phyloP scores from a whole-genome alignment of 495 filamentous ascomycete species.

The Hypoxylon rickii region DNA sequence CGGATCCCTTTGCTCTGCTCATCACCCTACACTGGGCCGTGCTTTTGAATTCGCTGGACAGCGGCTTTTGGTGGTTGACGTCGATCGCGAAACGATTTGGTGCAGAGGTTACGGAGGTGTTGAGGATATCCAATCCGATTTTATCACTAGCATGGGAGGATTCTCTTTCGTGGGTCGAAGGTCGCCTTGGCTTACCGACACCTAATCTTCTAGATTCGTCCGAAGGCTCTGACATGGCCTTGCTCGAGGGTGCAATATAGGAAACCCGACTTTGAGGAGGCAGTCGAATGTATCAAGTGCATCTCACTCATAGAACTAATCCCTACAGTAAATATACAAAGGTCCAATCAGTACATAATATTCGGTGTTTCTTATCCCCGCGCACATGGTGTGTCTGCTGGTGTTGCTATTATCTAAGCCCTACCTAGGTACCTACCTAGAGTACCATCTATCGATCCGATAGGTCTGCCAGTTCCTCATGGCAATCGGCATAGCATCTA shows the following conservation, averaged over 20 bases:
- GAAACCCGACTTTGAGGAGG: too few species aligned
- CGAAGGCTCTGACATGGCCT: not conserved
- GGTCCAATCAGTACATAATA: too few species aligned
- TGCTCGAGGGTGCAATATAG: not conserved
- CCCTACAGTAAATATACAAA: too few species aligned
- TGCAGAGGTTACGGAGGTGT: slow-evolving; percentile 26
- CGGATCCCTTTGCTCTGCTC: slow-evolving; percentile 41
- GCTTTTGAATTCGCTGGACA: slow-evolving; percentile 22
- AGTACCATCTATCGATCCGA: too few species aligned
- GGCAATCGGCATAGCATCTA: too few species aligned
- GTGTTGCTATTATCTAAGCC: too few species aligned
- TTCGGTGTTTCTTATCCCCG: too few species aligned
- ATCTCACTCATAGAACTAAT: too few species aligned
- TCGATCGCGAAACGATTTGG: slow-evolving; percentile 14
- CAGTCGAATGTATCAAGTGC: too few species aligned
- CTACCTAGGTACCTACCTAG: too few species aligned
- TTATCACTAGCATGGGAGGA: slow-evolving; percentile 21
- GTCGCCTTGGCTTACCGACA: slow-evolving; percentile 1
- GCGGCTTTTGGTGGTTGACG: slow-evolving; percentile 22
- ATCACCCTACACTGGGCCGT: slow-evolving; percentile 42
- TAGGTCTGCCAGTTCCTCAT: too few species aligned
- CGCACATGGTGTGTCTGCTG: too few species aligned
- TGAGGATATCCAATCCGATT: slow-evolving; percentile 9
- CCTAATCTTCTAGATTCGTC: slow-evolving; percentile 10
- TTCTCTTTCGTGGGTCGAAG: slow-evolving; percentile 8